Percentiles rank a stretch among this genome's conserved stretches.
phyloP scores from a whole-genome alignment of 441 rosid genomes.

The Dalechampia spathulata region DNA sequence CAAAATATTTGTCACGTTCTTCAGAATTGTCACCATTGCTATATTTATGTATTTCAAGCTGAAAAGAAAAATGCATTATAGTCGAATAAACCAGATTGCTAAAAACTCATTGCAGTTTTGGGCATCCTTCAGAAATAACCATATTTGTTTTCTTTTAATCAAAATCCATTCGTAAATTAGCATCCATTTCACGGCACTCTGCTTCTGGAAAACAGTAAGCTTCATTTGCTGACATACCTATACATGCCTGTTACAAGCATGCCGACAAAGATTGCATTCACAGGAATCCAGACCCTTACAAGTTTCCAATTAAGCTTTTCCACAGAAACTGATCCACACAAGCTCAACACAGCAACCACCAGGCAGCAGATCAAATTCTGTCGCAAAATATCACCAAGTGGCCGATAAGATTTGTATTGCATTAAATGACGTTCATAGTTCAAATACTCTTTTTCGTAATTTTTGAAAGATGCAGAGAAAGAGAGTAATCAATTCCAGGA shows the following conservation, averaged over 20 bases:
- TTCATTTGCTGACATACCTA: slow-evolving; percentile 41
- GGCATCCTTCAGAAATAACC: too few relatives aligned
- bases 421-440: too few relatives aligned
- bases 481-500: too few relatives aligned
- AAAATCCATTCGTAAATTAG: neutral
- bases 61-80: slow-evolving; percentile 26
- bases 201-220: neutral
- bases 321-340: slow-evolving; percentile 52
- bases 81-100: neutral
- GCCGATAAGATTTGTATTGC: too few relatives aligned
- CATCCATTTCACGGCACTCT: neutral
- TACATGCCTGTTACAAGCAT: slow-evolving; percentile 92
- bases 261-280: slow-evolving; percentile 80
- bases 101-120: neutral
- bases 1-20: slow-evolving; percentile 85
- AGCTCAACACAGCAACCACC: slow-evolving; percentile 45
- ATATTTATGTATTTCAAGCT: slow-evolving; percentile 86
- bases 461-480: too few relatives aligned
- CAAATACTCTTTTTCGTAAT: too few relatives aligned
- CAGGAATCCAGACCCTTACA: slow-evolving; percentile 77
- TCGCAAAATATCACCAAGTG: too few relatives aligned
- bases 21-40: slow-evolving; percentile 94
- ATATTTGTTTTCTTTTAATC: too few relatives aligned
- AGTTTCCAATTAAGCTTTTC: slow-evolving; percentile 80
- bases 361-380: slow-evolving; percentile 79